Percentiles rank a stretch among this genome's conserved stretches.
Conservation (phyloP, 352 stramenopile genomes). For the Phytophthora melonis region DNA sequence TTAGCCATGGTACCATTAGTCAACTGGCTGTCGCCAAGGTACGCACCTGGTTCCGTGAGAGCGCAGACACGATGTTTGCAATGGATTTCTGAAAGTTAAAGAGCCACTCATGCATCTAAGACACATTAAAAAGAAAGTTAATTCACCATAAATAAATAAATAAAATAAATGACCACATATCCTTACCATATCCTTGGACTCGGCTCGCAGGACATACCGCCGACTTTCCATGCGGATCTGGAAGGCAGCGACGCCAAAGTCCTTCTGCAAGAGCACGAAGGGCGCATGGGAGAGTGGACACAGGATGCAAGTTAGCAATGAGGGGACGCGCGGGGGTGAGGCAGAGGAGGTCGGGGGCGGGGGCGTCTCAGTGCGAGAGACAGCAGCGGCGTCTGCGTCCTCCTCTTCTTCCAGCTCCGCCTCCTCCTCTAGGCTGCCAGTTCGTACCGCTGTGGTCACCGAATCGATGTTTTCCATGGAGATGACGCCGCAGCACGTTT, state of each 20-base stretch:
- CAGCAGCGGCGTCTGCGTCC: not conserved
- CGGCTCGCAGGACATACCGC: constrained; percentile 80
- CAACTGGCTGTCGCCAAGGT: constrained; percentile 1
- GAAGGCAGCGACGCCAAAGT: constrained; percentile 83
- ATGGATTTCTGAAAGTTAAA: constrained; percentile 93
- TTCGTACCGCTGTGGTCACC: constrained; percentile 81
- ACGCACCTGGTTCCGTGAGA: constrained; percentile 72
- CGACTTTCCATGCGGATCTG: constrained; percentile 85
- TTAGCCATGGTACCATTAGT: not conserved
- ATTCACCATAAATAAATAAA: constrained; percentile 3
- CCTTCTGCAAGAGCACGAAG: constrained; percentile 62
- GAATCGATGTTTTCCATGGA: constrained; percentile 86
- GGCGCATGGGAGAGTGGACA: constrained; percentile 17
- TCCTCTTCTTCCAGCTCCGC: not conserved
- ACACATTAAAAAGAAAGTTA: constrained; percentile 5
- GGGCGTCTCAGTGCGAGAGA: not conserved
- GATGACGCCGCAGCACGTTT: constrained; percentile 77
- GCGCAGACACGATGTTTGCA: constrained; percentile 82
- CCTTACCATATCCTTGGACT: constrained; percentile 83
- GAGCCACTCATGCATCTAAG: constrained; percentile 90
- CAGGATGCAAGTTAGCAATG: constrained; percentile 36
- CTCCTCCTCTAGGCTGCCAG: constrained; percentile 16
- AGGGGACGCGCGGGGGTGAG: constrained; percentile 20
- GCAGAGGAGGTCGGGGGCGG: constrained; percentile 16
- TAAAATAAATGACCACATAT: no score